Evolutionary conservation across 2,329 filamentous ascomycete genomes (phyloP).

Genomic region (Microsporum audouinii): DNA sequence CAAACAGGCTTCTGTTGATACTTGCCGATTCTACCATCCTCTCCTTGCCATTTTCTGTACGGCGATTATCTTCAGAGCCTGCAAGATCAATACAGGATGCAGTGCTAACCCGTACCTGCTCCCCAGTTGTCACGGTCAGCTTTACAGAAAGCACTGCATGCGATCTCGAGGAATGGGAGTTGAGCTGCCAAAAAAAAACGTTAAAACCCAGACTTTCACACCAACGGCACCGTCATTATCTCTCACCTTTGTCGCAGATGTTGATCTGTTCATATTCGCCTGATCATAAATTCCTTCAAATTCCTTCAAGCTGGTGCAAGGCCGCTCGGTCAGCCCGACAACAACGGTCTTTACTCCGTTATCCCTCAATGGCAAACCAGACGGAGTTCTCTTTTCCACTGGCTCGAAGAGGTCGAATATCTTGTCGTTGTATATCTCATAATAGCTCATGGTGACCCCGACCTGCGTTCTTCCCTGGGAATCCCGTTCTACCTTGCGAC

Average conservation of each 20-base stretch:
- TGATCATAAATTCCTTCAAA: conserved; percentile 86
- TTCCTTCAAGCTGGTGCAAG: conserved; percentile 74
- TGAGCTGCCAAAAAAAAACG: conserved; percentile 43
- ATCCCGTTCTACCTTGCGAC: conserved; percentile 77
- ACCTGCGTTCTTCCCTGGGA: conserved; percentile 58
- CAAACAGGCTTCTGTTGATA: conserved; percentile 96
- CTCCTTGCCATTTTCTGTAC: conserved; percentile 89
- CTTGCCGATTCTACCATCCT: conserved; percentile 87
- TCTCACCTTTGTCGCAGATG: conserved; percentile 65
- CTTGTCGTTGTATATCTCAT: conserved; percentile 95
- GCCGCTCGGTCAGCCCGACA: conserved; percentile 70
- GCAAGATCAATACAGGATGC: conserved; percentile 91
- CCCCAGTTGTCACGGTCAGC: conserved; percentile 61
- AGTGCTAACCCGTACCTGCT: conserved; percentile 62
- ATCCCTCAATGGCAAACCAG: conserved; percentile 71
- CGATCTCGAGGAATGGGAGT: conserved; percentile 78
- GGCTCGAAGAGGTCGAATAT: conserved; percentile 84
- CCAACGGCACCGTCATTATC: neutral
- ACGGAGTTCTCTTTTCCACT: conserved; percentile 70
- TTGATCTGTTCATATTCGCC: conserved; percentile 80
- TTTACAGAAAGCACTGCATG: conserved; percentile 89
- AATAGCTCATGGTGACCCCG: conserved; percentile 71
- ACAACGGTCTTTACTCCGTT: conserved; percentile 80
- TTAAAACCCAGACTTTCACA: conserved; percentile 6
- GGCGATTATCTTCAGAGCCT: conserved; percentile 86